phyloP scores from a whole-genome alignment of 208 protist genomes.

The Leishmania gerbilli region DNA sequence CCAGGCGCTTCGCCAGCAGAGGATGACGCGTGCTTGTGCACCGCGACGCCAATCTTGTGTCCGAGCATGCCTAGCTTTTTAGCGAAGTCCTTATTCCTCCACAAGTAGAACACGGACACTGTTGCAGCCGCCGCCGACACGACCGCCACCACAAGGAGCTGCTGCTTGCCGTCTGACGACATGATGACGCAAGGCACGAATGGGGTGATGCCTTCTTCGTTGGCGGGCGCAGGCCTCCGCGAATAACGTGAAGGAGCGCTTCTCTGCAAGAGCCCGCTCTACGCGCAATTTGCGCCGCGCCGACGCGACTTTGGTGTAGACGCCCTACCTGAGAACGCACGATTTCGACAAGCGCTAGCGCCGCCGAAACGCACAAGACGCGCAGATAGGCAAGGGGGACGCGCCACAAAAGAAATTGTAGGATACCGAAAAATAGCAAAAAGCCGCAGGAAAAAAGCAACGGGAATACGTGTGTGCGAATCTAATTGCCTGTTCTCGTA shows the following conservation, averaged over 20 bases:
- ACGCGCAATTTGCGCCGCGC: not conserved
- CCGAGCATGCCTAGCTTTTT: constrained; percentile 28
- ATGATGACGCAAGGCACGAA: constrained; percentile 1
- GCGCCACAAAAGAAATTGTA: not conserved
- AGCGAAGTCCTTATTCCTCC: constrained; percentile 31
- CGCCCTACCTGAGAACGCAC: too few species aligned
- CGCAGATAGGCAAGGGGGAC: not conserved
- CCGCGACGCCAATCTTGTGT: constrained; percentile 8
- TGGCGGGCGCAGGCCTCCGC: not conserved
- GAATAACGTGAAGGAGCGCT: not conserved
- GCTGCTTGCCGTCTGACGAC: constrained; percentile 16
- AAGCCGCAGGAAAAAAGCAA: not conserved
- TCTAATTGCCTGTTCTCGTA: not conserved
- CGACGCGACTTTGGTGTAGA: not conserved
- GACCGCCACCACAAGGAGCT: constrained; percentile 21
- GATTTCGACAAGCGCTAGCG: not conserved
- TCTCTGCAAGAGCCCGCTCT: not conserved
- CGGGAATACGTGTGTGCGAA: not conserved
- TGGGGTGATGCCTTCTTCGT: not conserved
- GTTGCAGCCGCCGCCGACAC: constrained; percentile 21
- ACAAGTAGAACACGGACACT: constrained; percentile 21
- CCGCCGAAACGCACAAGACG: not conserved
- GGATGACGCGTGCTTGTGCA: constrained; percentile 7
- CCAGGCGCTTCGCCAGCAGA: not conserved
- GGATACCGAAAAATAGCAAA: constrained; percentile 15